Evolutionary conservation across 441 rosid genomes (phyloP).

Genomic region (Populus hybrid): DNA sequence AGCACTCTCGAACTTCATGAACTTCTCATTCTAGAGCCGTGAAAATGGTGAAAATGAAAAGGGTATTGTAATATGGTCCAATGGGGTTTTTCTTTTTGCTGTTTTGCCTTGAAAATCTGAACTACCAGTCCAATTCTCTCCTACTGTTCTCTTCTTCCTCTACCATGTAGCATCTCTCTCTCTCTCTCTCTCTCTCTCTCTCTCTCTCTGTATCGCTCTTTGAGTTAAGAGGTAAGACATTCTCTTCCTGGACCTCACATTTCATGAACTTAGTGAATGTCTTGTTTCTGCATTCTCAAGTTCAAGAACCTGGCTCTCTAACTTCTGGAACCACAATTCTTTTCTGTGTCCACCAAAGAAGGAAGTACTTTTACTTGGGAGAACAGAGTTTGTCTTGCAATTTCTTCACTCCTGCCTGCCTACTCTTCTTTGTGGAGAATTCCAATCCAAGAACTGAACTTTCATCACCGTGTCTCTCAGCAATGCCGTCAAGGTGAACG

Average conservation of each 20-base stretch:
- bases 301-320: background rate
- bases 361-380: background rate
- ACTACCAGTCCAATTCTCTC: constrained; percentile 27
- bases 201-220: constrained; percentile 5
- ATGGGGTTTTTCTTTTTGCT: background rate
- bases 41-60: background rate
- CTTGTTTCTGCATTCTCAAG: constrained; percentile 16
- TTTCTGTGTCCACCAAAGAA: background rate
- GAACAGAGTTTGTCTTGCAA: background rate
- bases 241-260: constrained; percentile 12
- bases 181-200: constrained; percentile 27
- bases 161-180: constrained; percentile 12
- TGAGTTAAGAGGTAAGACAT: constrained; percentile 4
- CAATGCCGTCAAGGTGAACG: background rate
- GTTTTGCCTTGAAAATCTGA: constrained; percentile 3
- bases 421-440: background rate
- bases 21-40: background rate
- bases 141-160: constrained; percentile 20
- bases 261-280: constrained; percentile 10
- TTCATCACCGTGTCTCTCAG: background rate
- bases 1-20: background rate
- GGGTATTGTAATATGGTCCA: background rate
- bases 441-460: background rate
- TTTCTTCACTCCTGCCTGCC: background rate
- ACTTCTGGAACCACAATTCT: background rate